Conservation (phyloP, 2,329 filamentous ascomycete genomes). For the Apiospora rasikravindrae region DNA sequence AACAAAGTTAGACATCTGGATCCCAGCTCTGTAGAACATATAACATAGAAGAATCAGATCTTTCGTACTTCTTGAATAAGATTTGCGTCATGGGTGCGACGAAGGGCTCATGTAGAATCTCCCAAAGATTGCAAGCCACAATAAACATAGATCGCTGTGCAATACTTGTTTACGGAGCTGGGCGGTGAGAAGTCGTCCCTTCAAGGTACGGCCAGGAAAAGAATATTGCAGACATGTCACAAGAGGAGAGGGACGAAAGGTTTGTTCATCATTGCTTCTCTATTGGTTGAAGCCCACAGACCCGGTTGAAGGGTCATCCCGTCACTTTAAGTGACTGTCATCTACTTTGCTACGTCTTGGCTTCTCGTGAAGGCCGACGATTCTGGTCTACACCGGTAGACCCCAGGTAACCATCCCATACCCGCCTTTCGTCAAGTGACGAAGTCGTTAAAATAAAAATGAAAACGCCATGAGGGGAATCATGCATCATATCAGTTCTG, state of each 20-base stretch:
- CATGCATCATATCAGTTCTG: slow-evolving; percentile 38
- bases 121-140: too few relatives aligned
- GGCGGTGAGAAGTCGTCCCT: not conserved
- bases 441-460: slow-evolving; percentile 27
- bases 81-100: too few relatives aligned
- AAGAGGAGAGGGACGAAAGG: too few relatives aligned
- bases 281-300: slow-evolving; percentile 12
- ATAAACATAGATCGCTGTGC: not conserved
- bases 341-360: slow-evolving; percentile 4
- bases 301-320: slow-evolving; percentile 15
- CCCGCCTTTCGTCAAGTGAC: slow-evolving; percentile 11
- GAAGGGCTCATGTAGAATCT: too few relatives aligned
- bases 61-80: not conserved
- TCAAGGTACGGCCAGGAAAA: not conserved
- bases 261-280: slow-evolving; percentile 14
- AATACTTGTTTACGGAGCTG: not conserved
- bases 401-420: not conserved
- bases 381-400: slow-evolving; percentile 16
- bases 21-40: not conserved
- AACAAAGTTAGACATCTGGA: not conserved
- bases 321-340: slow-evolving; percentile 13
- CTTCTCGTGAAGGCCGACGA: slow-evolving; percentile 4
- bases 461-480: slow-evolving; percentile 45
- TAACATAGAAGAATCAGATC: not conserved
- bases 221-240: not conserved